Conservation (phyloP, 108 stramenopile genomes). For the Poteriospumella lacustris region DNA sequence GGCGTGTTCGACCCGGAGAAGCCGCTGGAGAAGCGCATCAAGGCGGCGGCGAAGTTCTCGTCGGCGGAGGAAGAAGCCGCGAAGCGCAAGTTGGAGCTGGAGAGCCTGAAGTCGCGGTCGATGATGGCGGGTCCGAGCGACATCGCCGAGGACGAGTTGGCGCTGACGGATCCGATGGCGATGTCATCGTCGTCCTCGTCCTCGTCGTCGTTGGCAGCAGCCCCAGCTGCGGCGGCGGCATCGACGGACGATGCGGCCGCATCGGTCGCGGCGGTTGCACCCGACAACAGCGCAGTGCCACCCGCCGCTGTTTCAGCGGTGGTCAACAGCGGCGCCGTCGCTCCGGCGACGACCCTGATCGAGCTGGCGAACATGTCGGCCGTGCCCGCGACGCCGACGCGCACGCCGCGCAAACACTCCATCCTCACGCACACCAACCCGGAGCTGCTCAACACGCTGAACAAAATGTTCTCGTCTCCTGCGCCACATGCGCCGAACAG, state of each 20-base stretch:
- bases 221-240: too few species aligned
- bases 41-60: constrained; percentile 11
- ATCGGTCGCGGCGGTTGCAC: not conserved
- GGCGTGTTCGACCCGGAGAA: not conserved
- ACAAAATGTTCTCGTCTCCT: not conserved
- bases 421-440: not conserved
- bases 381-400: not conserved
- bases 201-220: too few species aligned
- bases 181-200: too few species aligned
- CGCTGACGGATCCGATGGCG: too few species aligned
- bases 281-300: not conserved
- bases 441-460: not conserved
- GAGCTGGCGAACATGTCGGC: constrained; percentile 5
- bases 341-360: too few species aligned
- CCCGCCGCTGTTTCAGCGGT: too few species aligned
- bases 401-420: not conserved
- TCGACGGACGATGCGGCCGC: not conserved
- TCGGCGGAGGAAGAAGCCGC: constrained; percentile 13
- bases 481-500: not conserved
- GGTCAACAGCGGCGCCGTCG: too few species aligned
- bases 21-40: not conserved
- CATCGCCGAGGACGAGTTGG: too few species aligned
- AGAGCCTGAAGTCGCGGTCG: not conserved
- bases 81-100: not conserved
- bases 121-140: too few species aligned